A percentile compares a stretch with the other conserved stretches of the same genome.
phyloP scores from a whole-genome alignment of 148 eudicot species.

The Pharnaceum exiguum region DNA sequence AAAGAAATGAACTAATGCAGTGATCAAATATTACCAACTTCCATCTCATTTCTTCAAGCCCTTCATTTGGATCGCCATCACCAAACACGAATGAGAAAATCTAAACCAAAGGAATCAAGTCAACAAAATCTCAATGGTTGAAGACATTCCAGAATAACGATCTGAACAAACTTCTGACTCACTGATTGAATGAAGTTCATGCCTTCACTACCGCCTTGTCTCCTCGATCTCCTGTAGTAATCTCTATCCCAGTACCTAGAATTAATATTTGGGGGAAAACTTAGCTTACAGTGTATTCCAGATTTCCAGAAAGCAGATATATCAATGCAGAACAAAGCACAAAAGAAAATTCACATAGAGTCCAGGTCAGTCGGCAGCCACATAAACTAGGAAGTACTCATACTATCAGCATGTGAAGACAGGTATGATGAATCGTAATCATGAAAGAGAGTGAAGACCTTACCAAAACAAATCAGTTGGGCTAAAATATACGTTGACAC shows the following conservation, averaged over 20 bases:
- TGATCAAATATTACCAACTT: constrained; percentile 88
- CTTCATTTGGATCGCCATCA: constrained; percentile 99
- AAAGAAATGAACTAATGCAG: constrained; percentile 56
- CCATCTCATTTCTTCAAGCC: constrained; percentile 99
- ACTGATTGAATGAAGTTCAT: constrained; percentile 90
- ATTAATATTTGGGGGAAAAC: constrained; percentile 2
- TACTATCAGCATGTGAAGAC: background rate
- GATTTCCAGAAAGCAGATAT: too few relatives aligned
- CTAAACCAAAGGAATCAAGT: constrained; percentile 33
- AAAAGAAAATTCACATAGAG: background rate
- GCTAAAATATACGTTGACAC: constrained; percentile 47
- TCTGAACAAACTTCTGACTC: constrained; percentile 16
- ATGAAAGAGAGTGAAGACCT: constrained; percentile 2
- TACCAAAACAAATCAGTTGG: constrained; percentile 85
- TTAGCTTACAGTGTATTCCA: background rate
- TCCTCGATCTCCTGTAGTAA: constrained; percentile 64
- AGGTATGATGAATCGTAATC: background rate
- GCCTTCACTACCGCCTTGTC: constrained; percentile 45
- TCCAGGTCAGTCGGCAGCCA: background rate
- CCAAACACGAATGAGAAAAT: constrained; percentile 95
- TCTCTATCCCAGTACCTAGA: constrained; percentile 95
- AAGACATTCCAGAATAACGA: constrained; percentile 3
- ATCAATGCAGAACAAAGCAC: too few relatives aligned
- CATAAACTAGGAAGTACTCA: background rate
- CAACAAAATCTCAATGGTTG: constrained; percentile 7